phyloP scores from a whole-genome alignment of 2,329 filamentous ascomycete species.

The Sphaerostilbella broomeana region DNA sequence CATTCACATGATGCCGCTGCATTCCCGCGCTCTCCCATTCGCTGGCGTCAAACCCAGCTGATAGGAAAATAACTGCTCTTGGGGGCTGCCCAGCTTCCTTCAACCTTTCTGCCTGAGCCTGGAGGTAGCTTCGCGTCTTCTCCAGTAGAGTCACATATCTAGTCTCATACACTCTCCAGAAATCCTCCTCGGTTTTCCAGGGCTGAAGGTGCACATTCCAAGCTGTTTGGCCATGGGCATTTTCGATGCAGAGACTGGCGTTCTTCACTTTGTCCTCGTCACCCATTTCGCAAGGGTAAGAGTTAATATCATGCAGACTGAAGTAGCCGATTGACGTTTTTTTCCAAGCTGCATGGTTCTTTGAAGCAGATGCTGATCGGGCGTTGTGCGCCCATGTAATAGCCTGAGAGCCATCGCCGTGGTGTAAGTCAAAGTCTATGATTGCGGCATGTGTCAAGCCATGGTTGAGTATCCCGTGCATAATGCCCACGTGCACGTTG shows the following conservation, averaged over 20 bases:
- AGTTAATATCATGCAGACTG: slow-evolving; percentile 96
- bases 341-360: slow-evolving; percentile 69
- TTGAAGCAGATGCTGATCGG: slow-evolving; percentile 53
- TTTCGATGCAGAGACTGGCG: slow-evolving; percentile 89
- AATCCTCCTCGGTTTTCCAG: slow-evolving; percentile 77
- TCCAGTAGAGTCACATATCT: slow-evolving; percentile 72
- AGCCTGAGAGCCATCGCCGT: slow-evolving; percentile 90
- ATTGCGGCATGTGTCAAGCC: slow-evolving; percentile 91
- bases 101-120: slow-evolving; percentile 61
- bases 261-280: slow-evolving; percentile 90
- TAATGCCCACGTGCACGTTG: slow-evolving; percentile 94
- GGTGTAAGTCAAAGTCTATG: slow-evolving; percentile 85
- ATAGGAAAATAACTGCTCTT: slow-evolving; percentile 86
- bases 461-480: slow-evolving; percentile 77
- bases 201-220: slow-evolving; percentile 94
- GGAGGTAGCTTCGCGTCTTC: slow-evolving; percentile 74
- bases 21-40: slow-evolving; percentile 89
- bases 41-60: slow-evolving; percentile 93
- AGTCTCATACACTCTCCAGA: slow-evolving; percentile 80
- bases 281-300: slow-evolving; percentile 92
- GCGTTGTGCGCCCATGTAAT: slow-evolving; percentile 89
- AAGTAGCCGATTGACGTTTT: slow-evolving; percentile 91
- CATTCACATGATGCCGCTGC: slow-evolving; percentile 93
- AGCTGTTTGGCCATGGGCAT: slow-evolving; percentile 85
- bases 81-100: slow-evolving; percentile 53